Evolutionary conservation across 208 protist species (phyloP), one percentile per base, ranked within the genome.

Genomic region (Leishmania tropica): DNA sequence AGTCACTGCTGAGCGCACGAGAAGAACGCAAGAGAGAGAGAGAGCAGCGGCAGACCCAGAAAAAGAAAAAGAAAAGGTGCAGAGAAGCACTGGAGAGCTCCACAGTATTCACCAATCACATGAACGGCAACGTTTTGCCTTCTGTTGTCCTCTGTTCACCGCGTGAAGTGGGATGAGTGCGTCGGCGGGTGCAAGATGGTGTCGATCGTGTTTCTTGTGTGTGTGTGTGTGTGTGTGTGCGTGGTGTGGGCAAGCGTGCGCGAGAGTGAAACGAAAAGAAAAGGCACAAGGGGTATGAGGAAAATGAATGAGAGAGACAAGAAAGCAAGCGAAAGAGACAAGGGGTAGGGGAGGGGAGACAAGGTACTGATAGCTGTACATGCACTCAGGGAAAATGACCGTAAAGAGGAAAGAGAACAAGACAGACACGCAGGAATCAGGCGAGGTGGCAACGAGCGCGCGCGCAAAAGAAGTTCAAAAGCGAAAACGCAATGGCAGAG

Each of bases 391-490:
- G 11, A 68, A 40, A 68, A 40, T 6, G 31, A 40, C n/a, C 28
- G 31, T 17, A 8, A 15, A 42, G 62, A 19, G 3, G 6, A 68
- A 68, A 68, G 31, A 40, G 5, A 40, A 21, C 3, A 37, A 68
- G 13, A 24, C 11, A 35, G 3, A 15, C 40, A 31, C 37, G 64
- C 19, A 42, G 15, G 48, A 72, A 51, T 80, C 56, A 77, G 42
- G 76, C 37, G 54, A 65, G 35, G 53, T 45, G 62, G 42, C 37
- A 72, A 48, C 24, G 35, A n/a, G 21, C 35, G 19, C 40, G 67
- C 40, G 21, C 67, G 6, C 21, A 28, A 76, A 83, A 71, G 54
- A 77, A 45, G 31, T 28, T 53, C 40, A 79, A 76, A 51, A 71
- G 42, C 47, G 71, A 72, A 60, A 81, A 48, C 31, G 11, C 11